These are phyloP conservation scores for Hymenoscyphus linearis DNA, from an alignment of 2,329 filamentous ascomycete species.

Conservation along the genomic window DNA sequence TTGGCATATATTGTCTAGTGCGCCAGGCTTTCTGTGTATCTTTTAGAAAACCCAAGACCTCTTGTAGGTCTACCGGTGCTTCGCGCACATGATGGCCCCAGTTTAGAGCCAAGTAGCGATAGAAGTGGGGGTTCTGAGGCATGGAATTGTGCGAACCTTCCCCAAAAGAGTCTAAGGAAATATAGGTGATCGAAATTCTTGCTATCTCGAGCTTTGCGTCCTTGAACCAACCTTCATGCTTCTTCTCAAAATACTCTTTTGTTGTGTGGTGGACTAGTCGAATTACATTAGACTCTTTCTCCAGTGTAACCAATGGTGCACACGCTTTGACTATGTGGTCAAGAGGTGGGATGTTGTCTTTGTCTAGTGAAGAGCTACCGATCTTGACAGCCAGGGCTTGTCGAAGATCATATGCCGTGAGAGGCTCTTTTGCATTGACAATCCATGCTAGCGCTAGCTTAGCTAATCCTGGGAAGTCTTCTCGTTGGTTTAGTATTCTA, in stretches of 20 bases:
- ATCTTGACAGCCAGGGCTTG: constrained; percentile 39
- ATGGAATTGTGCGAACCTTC: constrained; percentile 24
- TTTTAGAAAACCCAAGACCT: too few relatives aligned
- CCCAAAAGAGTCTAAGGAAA: constrained; percentile 27
- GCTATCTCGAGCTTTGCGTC: constrained; percentile 16
- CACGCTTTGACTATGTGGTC: constrained; percentile 23
- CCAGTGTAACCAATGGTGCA: constrained; percentile 26
- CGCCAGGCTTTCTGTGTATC: too few relatives aligned
- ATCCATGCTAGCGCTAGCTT: constrained; percentile 35
- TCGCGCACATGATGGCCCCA: constrained; percentile 22
- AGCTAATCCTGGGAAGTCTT: constrained; percentile 33
- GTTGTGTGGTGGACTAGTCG: constrained; percentile 30
- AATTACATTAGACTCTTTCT: constrained; percentile 24
- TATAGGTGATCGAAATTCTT: constrained; percentile 26
- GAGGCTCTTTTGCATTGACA: constrained; percentile 32
- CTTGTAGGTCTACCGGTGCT: too few relatives aligned
- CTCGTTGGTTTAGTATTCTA: constrained; percentile 37
- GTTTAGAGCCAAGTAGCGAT: constrained; percentile 7
- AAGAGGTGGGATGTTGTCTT: constrained; percentile 32
- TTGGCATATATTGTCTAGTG: too few relatives aligned
- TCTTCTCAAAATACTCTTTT: constrained; percentile 28
- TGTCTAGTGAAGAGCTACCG: constrained; percentile 28
- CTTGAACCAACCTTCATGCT: constrained; percentile 12
- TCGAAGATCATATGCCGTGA: constrained; percentile 36
- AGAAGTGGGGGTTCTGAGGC: constrained; percentile 28